Base-by-base conservation (phyloP, 768 basidiomycete genomes). In the Leccinum broughii region DNA sequence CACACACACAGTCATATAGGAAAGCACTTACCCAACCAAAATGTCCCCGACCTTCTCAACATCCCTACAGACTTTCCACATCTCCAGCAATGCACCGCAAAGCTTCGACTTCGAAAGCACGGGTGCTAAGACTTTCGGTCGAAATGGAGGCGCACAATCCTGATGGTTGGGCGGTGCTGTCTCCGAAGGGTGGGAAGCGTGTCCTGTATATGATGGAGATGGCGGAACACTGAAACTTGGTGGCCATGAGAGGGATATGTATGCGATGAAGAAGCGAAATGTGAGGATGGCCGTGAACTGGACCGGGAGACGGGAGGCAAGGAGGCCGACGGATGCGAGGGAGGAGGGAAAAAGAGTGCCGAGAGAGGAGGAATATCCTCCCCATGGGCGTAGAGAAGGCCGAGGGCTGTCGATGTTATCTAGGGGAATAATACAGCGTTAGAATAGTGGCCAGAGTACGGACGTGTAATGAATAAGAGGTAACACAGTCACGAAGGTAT, bases 401-500 rank as follows among this genome's bases (percentile, higher is more conserved):
- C 71, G 1, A 73, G 73, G 10, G 72, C 70, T 35, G 72, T 73
- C 37, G 69, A 67, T 28, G 71, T 56, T 55, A 71, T 56, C 71
- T 72, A 58, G 52, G 28, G 30, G 11, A 52, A 58, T 15, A 32
- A 48, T 51, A n/a, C 15, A 10, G 6, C 2, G 35, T 70, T 17
- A 70, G 54, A n/a, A 81, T 60, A 13, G 28, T 44, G 58, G 15
- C 14, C 24, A 26, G 10, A 2, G 14, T 20, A 26, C 13, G 39
- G 17, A 46, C 3, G 14, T 10, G 54, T 11, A 34, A 20, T 53
- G 13, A 20, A 51, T 22, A 30, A 56, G 13, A 35, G 39, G 6
- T 37, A 24, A 8, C 30, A 50, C 15, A 24, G 17, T 17, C 26
- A 46, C 30, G 20, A 57, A 60, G n/a, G 22, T 11, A 41, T 20